Conservation (phyloP, 1,139 yeast genomes). For the Debaryomyces udenii region DNA sequence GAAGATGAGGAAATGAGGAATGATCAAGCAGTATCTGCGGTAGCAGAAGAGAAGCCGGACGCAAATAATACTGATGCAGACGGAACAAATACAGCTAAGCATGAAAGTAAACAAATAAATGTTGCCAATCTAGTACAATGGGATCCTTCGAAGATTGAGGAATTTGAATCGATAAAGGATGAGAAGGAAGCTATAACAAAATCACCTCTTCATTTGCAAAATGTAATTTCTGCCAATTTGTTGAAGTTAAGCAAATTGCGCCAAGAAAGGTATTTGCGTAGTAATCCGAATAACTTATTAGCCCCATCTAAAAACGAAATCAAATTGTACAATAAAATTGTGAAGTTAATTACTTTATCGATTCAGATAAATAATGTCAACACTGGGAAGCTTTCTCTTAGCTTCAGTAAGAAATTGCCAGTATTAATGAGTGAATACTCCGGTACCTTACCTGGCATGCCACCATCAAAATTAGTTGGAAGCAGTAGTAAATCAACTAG, state of each 20-base stretch:
- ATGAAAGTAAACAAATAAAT: constrained; percentile 27
- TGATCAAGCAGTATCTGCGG: constrained; percentile 4
- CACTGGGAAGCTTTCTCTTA: constrained; percentile 34
- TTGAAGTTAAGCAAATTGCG: constrained; percentile 65
- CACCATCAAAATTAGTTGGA: constrained; percentile 20
- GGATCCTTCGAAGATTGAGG: constrained; percentile 38
- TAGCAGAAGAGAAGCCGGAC: constrained; percentile 11
- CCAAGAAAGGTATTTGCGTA: constrained; percentile 51
- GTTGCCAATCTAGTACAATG: constrained; percentile 39
- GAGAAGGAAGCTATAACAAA: constrained; percentile 27
- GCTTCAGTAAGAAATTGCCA: constrained; percentile 56
- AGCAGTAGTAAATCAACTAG: constrained; percentile 28
- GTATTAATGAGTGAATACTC: constrained; percentile 72
- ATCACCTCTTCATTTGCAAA: constrained; percentile 41
- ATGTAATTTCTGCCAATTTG: constrained; percentile 58
- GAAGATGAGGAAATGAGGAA: constrained; percentile 10
- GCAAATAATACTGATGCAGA: constrained; percentile 14
- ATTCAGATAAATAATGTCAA: constrained; percentile 31
- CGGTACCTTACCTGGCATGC: constrained; percentile 77
- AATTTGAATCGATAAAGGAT: constrained; percentile 29
- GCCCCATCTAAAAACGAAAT: constrained; percentile 35
- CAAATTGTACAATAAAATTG: constrained; percentile 46
- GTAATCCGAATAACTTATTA: constrained; percentile 32
- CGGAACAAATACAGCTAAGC: constrained; percentile 14
- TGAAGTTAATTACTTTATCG: constrained; percentile 33